Base-by-base conservation (phyloP, 768 basidiomycete genomes). In the Pulveroboletus sp. region DNA sequence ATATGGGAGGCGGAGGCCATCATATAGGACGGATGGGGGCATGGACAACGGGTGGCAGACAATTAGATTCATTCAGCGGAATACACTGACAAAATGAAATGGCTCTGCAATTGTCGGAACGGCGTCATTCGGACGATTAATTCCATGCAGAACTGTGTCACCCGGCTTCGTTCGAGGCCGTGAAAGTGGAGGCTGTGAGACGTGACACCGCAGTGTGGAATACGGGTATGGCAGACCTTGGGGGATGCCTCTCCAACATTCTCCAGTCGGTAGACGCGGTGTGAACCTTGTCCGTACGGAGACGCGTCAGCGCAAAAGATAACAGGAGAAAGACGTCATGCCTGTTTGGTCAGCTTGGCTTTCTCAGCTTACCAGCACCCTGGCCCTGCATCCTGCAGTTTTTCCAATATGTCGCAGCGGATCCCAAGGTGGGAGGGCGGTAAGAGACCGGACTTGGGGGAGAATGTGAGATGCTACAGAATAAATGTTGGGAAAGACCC, bases 271-370 rank as follows among this genome's bases (percentile, higher is more conserved):
- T 80, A 78, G 2, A 82, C 76, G 53, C 81, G 78, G 53, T 80
- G 75, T 79, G 41, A 80, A n/a, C n/a, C 76, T 59, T 80, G 76
- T 62, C 81, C 79, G 51, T 81, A 80, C 81, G 52, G 34, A 37
- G 24, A 17, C 17, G 10, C 10, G 26, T 43, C 26, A 19, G 41
- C 16, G 29, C 38, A 44, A 24, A 43, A 8, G 11, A 45, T 11
- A 26, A 32, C 35, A 47, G 35, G 26, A 48, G 49, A 45, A 44
- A 32, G 43, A 47, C 26, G 23, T 26, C 63, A 71, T 51, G 78
- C 80, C 63, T 67, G 67, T 62, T 79, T 60, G 37, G 53, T 63
- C 26, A 81, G 49, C 36, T 74, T 65, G 45, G 65, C 65, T 26
- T 66, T 61, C 14, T 59, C 59, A 7, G 69, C 69, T 14, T 63